Percentiles rank a stretch among this genome's conserved stretches.
Conservation (phyloP, 305 asterid genomes). For the Fraxinus platypoda region DNA sequence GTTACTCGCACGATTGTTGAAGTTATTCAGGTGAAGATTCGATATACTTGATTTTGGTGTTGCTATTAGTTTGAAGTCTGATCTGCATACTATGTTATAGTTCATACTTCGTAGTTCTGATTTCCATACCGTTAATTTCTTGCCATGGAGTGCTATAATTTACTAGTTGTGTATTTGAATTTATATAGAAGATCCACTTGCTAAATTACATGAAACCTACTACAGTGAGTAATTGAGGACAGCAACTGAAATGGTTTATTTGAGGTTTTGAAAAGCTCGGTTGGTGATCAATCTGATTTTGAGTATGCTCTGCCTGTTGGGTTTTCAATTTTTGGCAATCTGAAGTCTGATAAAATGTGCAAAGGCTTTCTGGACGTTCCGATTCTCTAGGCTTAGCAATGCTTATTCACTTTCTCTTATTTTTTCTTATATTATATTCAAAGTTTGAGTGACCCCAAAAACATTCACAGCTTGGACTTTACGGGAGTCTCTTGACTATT, state of each 20-base stretch:
- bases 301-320: background rate
- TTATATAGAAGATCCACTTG: background rate
- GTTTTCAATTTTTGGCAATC: background rate
- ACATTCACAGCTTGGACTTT: background rate
- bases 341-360: background rate
- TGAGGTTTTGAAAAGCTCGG: background rate
- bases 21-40: constrained; percentile 9
- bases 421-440: background rate
- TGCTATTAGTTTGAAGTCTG: background rate
- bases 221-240: background rate
- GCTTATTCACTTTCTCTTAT: background rate
- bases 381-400: background rate
- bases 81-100: background rate
- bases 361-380: background rate
- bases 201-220: background rate
- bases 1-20: constrained; percentile 20
- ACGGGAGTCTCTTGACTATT: background rate
- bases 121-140: background rate
- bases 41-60: background rate
- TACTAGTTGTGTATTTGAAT: background rate
- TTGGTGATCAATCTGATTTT: background rate
- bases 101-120: background rate
- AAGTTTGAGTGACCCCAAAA: background rate
- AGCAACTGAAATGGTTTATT: background rate
- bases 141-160: background rate